These are phyloP conservation scores for Parmelia sp. DNA, from an alignment of 495 filamentous ascomycete genomes.

Conservation along the genomic window DNA sequence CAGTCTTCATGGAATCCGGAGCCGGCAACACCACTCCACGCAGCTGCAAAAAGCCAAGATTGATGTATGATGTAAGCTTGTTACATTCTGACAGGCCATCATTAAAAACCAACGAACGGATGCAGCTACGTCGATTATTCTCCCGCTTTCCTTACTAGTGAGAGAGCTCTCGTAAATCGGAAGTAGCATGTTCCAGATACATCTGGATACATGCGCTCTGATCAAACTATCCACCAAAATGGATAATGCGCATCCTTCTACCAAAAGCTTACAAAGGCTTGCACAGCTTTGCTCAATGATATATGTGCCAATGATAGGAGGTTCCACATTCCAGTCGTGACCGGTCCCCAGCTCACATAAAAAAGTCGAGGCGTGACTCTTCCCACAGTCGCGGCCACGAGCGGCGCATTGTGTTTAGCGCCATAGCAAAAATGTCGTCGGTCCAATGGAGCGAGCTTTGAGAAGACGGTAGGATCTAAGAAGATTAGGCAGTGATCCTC, in stretches of 20 bases:
- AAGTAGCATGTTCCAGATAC: no score
- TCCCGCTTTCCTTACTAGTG: no score
- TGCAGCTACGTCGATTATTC: no score
- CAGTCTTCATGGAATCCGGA: no score
- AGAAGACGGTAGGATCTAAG: neutral
- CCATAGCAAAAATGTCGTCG: neutral
- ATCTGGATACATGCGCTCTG: no score
- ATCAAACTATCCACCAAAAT: no score
- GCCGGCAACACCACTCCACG: neutral
- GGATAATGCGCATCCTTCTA: neutral
- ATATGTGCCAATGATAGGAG: neutral
- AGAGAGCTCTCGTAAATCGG: no score
- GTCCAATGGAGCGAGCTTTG: neutral
- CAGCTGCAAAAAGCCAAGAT: neutral
- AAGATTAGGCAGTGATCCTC: neutral
- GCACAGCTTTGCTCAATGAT: neutral
- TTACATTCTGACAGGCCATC: neutral
- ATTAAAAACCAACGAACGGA: neutral
- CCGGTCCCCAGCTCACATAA: neutral
- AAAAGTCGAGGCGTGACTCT: neutral
- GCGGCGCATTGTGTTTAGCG: neutral
- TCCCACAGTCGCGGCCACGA: neutral
- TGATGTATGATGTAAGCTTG: neutral
- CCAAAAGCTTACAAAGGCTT: neutral
- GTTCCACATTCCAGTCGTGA: neutral